phyloP scores from a whole-genome alignment of 1,139 yeast genomes.

The Yamadazyma aaseri region DNA sequence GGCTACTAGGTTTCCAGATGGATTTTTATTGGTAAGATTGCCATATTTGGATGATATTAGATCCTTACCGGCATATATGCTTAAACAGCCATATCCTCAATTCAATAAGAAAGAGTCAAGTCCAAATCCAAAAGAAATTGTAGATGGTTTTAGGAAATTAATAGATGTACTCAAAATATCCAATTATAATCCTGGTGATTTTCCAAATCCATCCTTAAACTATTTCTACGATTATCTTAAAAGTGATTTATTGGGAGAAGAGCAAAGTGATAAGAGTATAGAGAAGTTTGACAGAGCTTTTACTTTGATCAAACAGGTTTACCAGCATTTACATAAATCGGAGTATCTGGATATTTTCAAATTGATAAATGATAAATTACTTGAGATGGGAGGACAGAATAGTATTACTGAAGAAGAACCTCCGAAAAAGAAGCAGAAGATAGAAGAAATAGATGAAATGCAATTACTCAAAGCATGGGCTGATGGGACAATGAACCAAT shows the following conservation, averaged over 20 bases:
- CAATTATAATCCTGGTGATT: slow-evolving; percentile 56
- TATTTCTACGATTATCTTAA: slow-evolving; percentile 66
- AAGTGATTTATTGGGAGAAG: slow-evolving; percentile 62
- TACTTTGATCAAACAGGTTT: slow-evolving; percentile 2
- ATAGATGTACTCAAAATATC: slow-evolving; percentile 17
- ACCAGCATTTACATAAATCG: slow-evolving; percentile 9
- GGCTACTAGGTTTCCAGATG: slow-evolving; percentile 50
- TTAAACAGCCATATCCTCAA: slow-evolving; percentile 11
- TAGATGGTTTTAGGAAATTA: slow-evolving; percentile 17
- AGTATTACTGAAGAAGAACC: slow-evolving; percentile 3
- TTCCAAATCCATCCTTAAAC: slow-evolving; percentile 65
- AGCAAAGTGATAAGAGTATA: slow-evolving; percentile 12
- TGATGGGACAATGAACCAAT: slow-evolving; percentile 28
- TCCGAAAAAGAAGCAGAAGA: slow-evolving; percentile 22
- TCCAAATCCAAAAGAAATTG: slow-evolving; percentile 14
- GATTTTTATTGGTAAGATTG: slow-evolving; percentile 56
- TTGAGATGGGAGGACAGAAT: background rate
- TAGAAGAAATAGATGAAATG: slow-evolving; percentile 26
- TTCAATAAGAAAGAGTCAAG: slow-evolving; percentile 7
- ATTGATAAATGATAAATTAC: slow-evolving; percentile 15
- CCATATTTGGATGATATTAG: slow-evolving; percentile 70
- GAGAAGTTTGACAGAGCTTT: slow-evolving; percentile 4
- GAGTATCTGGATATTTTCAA: slow-evolving; percentile 12
- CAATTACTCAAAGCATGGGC: slow-evolving; percentile 43
- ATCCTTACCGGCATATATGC: slow-evolving; percentile 35